Evolutionary conservation across 345 rosid species (phyloP).

Genomic region (Anacardium occidentale): DNA sequence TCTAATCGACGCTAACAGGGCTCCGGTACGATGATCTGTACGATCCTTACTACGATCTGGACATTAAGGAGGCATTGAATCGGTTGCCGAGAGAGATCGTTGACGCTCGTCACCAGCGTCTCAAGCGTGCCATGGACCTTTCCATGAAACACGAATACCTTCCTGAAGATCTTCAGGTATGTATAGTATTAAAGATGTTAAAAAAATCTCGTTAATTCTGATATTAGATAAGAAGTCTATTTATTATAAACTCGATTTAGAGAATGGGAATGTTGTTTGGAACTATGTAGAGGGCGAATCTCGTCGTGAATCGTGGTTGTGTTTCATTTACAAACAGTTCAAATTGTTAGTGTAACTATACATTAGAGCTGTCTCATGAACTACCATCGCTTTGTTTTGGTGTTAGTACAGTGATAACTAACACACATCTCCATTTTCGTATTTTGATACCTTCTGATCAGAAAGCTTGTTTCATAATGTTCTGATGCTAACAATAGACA

Average conservation of each 20-base stretch:
- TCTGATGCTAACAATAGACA: background rate
- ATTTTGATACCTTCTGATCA: background rate
- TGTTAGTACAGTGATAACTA: background rate
- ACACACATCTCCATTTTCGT: background rate
- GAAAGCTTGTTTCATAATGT: background rate
- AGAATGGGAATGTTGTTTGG: background rate
- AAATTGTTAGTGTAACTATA: background rate
- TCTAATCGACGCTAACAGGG: slow-evolving; percentile 38
- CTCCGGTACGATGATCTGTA: slow-evolving; percentile 87
- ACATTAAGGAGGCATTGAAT: slow-evolving; percentile 81
- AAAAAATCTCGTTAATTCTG: too few relatives aligned
- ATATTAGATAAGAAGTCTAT: background rate
- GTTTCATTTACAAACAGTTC: background rate
- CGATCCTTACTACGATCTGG: slow-evolving; percentile 80
- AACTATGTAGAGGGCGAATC: background rate
- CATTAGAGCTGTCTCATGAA: background rate
- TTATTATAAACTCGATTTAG: background rate
- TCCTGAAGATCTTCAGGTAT: slow-evolving; percentile 74
- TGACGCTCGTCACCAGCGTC: slow-evolving; percentile 93
- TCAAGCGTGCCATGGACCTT: slow-evolving; percentile 97
- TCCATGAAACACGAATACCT: slow-evolving; percentile 98
- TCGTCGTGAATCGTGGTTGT: background rate
- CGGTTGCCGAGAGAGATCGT: slow-evolving; percentile 87
- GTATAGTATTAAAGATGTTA: background rate
- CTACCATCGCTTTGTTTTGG: background rate